Evolutionary conservation across 768 basidiomycete genomes (phyloP), one percentile per base, ranked within the genome.

Genomic region (Sutorius australiensis): DNA sequence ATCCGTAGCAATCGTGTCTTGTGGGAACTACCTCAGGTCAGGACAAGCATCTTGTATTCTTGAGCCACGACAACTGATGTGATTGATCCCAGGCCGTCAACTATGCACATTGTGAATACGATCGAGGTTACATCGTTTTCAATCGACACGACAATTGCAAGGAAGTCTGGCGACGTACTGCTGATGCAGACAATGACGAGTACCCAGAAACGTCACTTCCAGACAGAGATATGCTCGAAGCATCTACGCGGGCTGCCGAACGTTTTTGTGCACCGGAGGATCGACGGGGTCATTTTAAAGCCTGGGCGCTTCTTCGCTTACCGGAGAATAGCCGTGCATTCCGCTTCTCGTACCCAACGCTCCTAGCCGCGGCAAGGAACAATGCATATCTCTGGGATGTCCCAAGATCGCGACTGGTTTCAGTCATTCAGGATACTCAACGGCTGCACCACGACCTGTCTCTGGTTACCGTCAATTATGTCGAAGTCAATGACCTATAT

Each of bases 91-190:
- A 63, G 59, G 50, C 19, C 48, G 50, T 52, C 31, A 46, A 28
- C 13, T 78, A 74, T 43, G 87, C 88, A 0, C 89, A 91, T 61
- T 79, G 81, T 58, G 90, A 92, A 67, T 92, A 89, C 57, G 81
- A 74, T 13, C 70, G 77, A 28, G 89, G 90, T 9, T 89, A 80
- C 61, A 71, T 90, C 43, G 70, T 91, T 43, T 87, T 89, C 63
- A 85, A 90, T 60, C 79, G 84, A 30, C 41, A 64, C 19, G 77
- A 74, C 28, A 75, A 77, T 9, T 61, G 70, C 56, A 85, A 85
- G 57, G 90, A 92, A 64, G 80, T 90, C 13, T 92, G 89, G 90
- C 73, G 84, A 28, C 75, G 61, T 27, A 61, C 73, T 6, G 58
- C 70, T 4, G 70, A 74, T 34, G 68, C 75, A 27, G 59, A 67